Evolutionary conservation across 2,329 filamentous ascomycete species (phyloP), one percentile per base, ranked within the genome.

Genomic region (Cadophora luteo-olivacea): DNA sequence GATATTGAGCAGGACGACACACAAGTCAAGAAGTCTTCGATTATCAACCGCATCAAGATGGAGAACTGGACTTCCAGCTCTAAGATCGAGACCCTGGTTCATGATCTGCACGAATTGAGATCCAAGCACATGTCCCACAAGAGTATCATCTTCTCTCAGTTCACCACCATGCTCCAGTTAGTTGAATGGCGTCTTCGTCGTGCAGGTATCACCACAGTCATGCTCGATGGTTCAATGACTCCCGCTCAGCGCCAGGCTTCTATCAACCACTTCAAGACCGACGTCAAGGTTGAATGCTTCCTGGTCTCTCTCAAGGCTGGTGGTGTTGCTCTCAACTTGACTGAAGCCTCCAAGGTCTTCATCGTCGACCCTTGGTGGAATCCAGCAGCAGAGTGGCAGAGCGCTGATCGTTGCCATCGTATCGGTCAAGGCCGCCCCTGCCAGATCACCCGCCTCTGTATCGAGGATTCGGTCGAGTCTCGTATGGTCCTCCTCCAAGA

Each of bases 321-420:
- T 51, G 96, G 96, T 77, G 96, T 99, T 0, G 96, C 96, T 0
- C 84, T 99, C 71, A 99, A 99, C 77, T 82, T 99, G 69, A 98
- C 95, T 0, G 96, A 99, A 80, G 96, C 96, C 0, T 97, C 93
- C 1, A 87, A 93, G 61, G 96, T 99, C 11, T 98, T 97, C 80
- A 97, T 98, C 70, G 90, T 98, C 68, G 96, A 99, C 76, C 96
- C 96, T 85, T 98, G 96, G 96, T 99, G 96, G 96, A 98, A 98
- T 75, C 96, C 96, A n/a, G 94, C 94, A n/a, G 95, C 95, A 0
- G 96, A 99, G 82, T 99, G 96, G 96, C 96, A 99, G 81, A 96
- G 92, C 70, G 96, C 96, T 2, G 96, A 99, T 79, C 88, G 92
- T 72, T 94, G 92, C 77, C 96, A 98, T 81, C 94, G 96, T 66